Evolutionary conservation across 495 filamentous ascomycete species (phyloP), one percentile per base, ranked within the genome.

Genomic region (Podospora anserina): DNA sequence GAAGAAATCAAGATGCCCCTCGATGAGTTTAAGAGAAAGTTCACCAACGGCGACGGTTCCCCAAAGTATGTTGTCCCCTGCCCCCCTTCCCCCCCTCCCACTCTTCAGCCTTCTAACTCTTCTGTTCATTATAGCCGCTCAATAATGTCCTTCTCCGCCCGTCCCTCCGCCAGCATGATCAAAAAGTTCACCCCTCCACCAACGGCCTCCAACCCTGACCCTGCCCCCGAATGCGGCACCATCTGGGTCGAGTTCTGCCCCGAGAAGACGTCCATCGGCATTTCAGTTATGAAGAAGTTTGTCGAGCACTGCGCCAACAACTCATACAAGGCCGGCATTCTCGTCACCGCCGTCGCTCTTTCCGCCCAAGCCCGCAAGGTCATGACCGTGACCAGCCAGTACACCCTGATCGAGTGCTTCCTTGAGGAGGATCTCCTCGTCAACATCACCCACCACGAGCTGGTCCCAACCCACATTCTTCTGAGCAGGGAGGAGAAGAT

Each of bases 361-460:
- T 94, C 92, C 0, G 83, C 92, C 4, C 89, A 93, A 28, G 95
- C 93, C 54, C 86, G 96, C 74, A 94, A 92, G 79, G 87, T 92
- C 72, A 88, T 96, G 70, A 88, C 90, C 23, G 85, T 85, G 16
- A 87, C 87, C 54, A 84, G 88, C 71, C 81, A 87, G 74, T 86
- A 91, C 79, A 87, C 85, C 54, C 87, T 91, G 73, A 91, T 97
- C 74, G 95, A 99, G 83, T 90, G 91, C 72, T 99, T 98, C 85
- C 84, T 93, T 68, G 96, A 99, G 82, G 89, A 93, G 80, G 94
- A 99, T 80, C 80, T 99, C 74, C 85, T 99, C 59, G 93, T 98
- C 76, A 99, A 99, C 80, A 99, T 99, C 79, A 98, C 94, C 27
- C 92, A 93, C 75, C 95, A 99, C 82, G 93, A 98, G 80, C 87